Percentiles rank a stretch among this genome's conserved stretches.
phyloP scores from a whole-genome alignment of 1,139 yeast species.

The Saccharomyces hybrid region DNA sequence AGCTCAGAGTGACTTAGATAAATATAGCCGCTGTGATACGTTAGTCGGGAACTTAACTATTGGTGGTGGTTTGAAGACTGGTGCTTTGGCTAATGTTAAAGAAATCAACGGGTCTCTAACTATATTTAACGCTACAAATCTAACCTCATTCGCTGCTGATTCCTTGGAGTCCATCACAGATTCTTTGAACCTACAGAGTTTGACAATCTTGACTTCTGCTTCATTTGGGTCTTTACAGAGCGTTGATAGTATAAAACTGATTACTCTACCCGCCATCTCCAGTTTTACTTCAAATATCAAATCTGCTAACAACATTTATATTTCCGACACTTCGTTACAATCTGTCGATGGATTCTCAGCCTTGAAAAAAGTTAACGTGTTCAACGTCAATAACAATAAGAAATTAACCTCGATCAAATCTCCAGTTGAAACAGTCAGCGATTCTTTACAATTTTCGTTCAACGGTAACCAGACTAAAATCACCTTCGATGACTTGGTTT shows the following conservation, averaged over 20 bases:
- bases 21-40: conserved; percentile 65
- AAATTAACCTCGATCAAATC: conserved; percentile 62
- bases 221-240: conserved; percentile 72
- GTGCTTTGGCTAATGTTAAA: conserved; percentile 53
- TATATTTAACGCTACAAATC: conserved; percentile 55
- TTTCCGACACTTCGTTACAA: conserved; percentile 81
- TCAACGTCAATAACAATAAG: conserved; percentile 85
- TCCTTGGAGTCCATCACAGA: conserved; percentile 68
- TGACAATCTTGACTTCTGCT: conserved; percentile 60
- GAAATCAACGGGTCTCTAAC: conserved; percentile 69
- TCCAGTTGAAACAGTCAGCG: conserved; percentile 65
- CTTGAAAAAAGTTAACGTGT: conserved; percentile 59
- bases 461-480: conserved; percentile 73
- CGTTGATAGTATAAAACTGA: conserved; percentile 71
- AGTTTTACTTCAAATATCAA: conserved; percentile 67
- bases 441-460: conserved; percentile 67
- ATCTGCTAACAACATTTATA: conserved; percentile 60
- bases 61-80: conserved; percentile 51
- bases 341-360: conserved; percentile 69
- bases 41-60: conserved; percentile 73
- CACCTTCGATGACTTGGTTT: conserved; percentile 55
- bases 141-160: conserved; percentile 67
- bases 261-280: conserved; percentile 76
- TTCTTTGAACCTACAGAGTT: conserved; percentile 49
- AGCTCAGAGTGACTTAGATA: conserved; percentile 69